phyloP scores from a whole-genome alignment of 108 stramenopile species.

The Licmophora abbreviata region DNA sequence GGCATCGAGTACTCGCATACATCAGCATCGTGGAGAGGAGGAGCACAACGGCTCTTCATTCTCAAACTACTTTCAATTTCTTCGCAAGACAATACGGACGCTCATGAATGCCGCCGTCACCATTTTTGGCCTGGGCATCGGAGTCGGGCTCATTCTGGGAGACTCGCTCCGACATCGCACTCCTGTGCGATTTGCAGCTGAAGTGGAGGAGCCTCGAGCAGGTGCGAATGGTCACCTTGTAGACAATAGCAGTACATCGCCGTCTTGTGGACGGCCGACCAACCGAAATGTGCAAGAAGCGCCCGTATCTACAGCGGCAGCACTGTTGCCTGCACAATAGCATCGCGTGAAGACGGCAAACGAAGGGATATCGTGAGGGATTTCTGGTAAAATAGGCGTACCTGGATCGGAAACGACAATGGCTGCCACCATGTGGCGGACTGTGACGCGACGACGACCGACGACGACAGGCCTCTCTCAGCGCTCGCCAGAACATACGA shows the following conservation, averaged over 20 bases:
- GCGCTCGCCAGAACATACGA: no score
- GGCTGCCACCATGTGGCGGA: background rate
- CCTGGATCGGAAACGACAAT: no score
- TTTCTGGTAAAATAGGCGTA: background rate
- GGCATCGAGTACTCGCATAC: no score
- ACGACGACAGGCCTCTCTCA: background rate
- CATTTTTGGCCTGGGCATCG: slow-evolving; percentile 31
- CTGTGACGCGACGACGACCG: background rate
- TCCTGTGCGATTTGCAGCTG: background rate
- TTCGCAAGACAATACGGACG: no score
- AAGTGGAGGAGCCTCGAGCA: background rate
- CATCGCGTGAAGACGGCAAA: background rate
- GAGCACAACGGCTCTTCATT: no score
- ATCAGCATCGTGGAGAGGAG: no score
- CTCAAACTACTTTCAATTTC: no score
- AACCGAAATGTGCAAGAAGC: background rate
- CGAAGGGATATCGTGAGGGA: background rate
- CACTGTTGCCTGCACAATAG: slow-evolving; percentile 1
- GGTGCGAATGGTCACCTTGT: no score
- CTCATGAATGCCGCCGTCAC: slow-evolving; percentile 20
- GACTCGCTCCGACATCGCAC: slow-evolving; percentile 16
- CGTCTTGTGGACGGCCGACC: background rate
- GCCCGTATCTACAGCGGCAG: background rate
- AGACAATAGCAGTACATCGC: background rate
- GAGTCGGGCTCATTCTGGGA: slow-evolving; percentile 29